These are phyloP conservation scores for Beauveria medogensis DNA, from an alignment of 2,329 filamentous ascomycete genomes.

Conservation along the genomic window DNA sequence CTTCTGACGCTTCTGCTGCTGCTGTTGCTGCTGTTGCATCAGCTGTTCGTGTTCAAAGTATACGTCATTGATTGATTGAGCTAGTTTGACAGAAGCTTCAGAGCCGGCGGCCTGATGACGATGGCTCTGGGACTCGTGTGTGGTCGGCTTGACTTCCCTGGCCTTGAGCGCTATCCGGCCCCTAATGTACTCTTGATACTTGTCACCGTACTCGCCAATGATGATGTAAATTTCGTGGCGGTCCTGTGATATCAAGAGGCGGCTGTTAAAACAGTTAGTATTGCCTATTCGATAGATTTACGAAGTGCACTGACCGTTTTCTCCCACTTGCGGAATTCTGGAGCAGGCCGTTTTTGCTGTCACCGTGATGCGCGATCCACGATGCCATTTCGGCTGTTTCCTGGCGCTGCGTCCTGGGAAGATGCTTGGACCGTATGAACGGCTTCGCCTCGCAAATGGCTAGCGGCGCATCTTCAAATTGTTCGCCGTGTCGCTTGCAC, in stretches of 20 bases:
- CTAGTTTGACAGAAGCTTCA: too few species aligned
- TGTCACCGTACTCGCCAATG: neutral
- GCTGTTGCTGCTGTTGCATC: too few species aligned
- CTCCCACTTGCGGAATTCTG: neutral
- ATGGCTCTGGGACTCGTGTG: too few species aligned
- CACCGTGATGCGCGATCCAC: neutral
- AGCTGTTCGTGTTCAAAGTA: too few species aligned
- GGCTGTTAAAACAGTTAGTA: neutral
- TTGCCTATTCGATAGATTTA: neutral
- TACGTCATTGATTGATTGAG: rapidly evolving
- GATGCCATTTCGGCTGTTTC: neutral
- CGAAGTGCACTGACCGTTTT: neutral
- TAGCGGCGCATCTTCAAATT: neutral
- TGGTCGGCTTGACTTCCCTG: neutral
- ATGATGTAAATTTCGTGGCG: constrained; percentile 12
- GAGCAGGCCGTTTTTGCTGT: neutral
- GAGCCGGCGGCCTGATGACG: neutral
- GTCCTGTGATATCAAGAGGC: constrained; percentile 10
- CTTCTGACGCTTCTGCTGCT: too few species aligned
- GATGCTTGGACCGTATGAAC: neutral
- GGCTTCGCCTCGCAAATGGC: neutral
- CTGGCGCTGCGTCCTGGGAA: neutral
- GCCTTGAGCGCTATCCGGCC: neutral
- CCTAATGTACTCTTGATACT: neutral
- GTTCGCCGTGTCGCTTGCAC: neutral